Evolutionary conservation across 768 basidiomycete species (phyloP), one percentile per base, ranked within the genome.

Genomic region (Thelephora ganbajun): DNA sequence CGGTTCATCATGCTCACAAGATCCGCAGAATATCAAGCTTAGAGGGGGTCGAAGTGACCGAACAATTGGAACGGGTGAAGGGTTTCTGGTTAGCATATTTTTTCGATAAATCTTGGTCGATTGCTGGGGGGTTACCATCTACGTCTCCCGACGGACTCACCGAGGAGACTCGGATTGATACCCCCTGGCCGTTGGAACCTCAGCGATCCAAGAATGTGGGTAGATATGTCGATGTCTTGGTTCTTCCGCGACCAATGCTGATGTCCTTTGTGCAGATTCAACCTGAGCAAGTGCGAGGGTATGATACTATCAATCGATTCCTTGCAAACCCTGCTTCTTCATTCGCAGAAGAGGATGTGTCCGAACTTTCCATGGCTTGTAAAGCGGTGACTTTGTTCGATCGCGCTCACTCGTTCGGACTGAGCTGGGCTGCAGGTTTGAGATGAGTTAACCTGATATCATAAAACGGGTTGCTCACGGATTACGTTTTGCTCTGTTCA

Each of bases 21-120:
- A 53, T 59, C 18, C 52, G 51, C 30, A 37, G 50, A 45, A 43
- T 52, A 19, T 50, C 53, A 20, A 44, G 20, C 11, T 33, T 9
- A 2, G 26, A 44, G 1, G 42, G 34, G 11, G 44, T 5, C 6
- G 59, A 62, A 33, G 44, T 53, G 4, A 42, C 57, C n/a, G 48
- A 55, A 11, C 53, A 53, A 14, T 57, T 59, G 19, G 61, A 62
- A 42, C 46, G 51, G 12, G 50, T 60, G 3, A 49, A 52, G 22
- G 59, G 56, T 20, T 62, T 62, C 49, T 62, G 61, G 61, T 35
- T 51, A 0, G 56, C 57, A 18, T 56, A 51, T 19, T 45, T 54
- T 1, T 39, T 60, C 12, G 61, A 62, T 39, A 55, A 54, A 43
- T 39, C n/a, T 11, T 62, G 61, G 59, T 41, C 57, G 9, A 37